Conservation (phyloP, 2,329 filamentous ascomycete species). For the Aurifilum marmelostoma region DNA sequence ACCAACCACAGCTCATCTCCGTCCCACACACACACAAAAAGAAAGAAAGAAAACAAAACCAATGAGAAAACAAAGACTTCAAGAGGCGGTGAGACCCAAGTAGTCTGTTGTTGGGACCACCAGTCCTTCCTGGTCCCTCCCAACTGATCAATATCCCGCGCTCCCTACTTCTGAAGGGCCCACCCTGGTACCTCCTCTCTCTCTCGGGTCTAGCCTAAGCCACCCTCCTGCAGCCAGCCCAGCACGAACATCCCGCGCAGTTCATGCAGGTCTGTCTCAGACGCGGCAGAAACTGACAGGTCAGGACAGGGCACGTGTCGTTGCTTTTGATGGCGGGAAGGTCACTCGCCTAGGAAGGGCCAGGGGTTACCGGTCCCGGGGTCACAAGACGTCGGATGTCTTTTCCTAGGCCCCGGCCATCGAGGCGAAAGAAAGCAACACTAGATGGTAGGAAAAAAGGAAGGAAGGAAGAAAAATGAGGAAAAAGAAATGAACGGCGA, state of each 20-base stretch:
- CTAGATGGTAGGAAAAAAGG: too few species aligned
- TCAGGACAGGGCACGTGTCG: not conserved
- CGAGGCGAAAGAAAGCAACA: not conserved
- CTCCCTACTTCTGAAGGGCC: not conserved
- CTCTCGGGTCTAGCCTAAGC: not conserved
- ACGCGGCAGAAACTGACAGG: conserved; percentile 12
- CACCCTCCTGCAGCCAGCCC: not conserved
- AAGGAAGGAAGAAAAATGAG: not conserved
- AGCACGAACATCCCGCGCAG: conserved; percentile 8
- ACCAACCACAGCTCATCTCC: not conserved
- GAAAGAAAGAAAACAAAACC: not conserved
- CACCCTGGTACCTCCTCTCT: not conserved
- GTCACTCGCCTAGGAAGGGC: not conserved
- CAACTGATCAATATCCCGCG: not conserved
- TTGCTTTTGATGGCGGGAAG: conserved; percentile 6
- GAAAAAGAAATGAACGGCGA: not conserved
- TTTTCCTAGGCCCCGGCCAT: not conserved
- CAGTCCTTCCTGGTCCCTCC: too few species aligned
- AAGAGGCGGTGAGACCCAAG: not conserved
- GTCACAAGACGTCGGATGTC: not conserved
- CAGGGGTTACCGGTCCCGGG: not conserved
- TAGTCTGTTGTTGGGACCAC: not conserved
- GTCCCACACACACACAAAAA: not conserved
- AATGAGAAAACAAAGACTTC: not conserved
- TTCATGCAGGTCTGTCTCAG: conserved; percentile 16